Evolutionary conservation across 768 basidiomycete species (phyloP), one percentile per base, ranked within the genome.

Genomic region (Tephrocybe rancida): DNA sequence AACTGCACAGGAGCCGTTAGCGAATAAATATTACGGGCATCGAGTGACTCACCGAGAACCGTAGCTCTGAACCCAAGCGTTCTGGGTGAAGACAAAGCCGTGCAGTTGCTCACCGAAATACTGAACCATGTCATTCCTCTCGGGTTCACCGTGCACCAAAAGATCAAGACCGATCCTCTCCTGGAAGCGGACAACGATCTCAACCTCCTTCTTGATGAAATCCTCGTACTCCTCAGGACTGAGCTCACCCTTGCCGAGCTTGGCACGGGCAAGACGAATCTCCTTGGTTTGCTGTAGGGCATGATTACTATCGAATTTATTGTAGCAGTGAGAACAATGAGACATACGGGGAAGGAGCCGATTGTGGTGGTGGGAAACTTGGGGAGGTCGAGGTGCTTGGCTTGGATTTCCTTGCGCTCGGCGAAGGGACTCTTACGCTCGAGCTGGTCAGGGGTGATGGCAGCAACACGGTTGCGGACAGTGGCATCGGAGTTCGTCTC

Each of bases 101-200:
- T 83, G 77, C 59, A 99, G 81, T 69, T 86, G 90, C 74, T 99
- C 97, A 61, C 97, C 97, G 63, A 98, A 99, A 86, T 99, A 99
- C 78, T 98, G 95, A 58, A 97, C 95, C 96, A 98, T 98, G 83
- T 98, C 96, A 72, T 98, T 98, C 66, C 96, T 86, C 80, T 99
- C 96, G 49, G 96, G 91, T 74, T 99, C 97, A 67, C 97, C 97
- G 73, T 99, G 97, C 57, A 99, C 97, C 64, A 98, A 83, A 54
- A 99, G 83, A 74, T 99, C 97, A 63, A 99, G 87, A 61, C 92
- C 96, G 61, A 95, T 83, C 73, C 84, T 86, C 81, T 98, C 96
- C 75, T 99, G 97, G 92, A 98, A 96, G 60, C 86, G 82, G 63
- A 98, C 95, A 57, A 94, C 95, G 50, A 71, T 72, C 77, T 96